Conservation (phyloP, 306 rosid species). For the Citrullus colocynthis region DNA sequence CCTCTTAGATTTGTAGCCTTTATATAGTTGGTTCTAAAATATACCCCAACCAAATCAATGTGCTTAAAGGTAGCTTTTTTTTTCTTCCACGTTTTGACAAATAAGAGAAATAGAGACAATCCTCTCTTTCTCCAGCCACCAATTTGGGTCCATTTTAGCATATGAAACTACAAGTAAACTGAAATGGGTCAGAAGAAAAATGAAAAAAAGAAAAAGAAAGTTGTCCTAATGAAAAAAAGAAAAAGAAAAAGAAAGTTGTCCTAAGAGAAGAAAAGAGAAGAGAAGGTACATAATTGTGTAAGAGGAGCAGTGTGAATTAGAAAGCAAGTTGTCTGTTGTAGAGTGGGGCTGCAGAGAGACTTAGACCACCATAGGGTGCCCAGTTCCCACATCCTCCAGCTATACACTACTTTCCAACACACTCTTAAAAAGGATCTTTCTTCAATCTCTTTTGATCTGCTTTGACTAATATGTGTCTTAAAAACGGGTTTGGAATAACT, state of each 20-base stretch:
- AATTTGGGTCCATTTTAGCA: neutral
- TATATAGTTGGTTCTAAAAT: neutral
- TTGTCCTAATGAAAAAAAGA: no score
- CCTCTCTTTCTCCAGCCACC: neutral
- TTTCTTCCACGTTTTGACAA: neutral
- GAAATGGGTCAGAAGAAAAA: neutral
- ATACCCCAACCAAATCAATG: neutral
- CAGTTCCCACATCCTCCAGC: neutral
- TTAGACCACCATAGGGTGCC: neutral
- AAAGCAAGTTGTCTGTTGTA: neutral
- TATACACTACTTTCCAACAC: neutral
- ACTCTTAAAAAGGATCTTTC: neutral
- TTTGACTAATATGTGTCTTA: neutral
- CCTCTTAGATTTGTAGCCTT: neutral
- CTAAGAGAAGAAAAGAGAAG: neutral
- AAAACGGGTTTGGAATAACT: neutral
- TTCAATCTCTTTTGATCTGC: no score
- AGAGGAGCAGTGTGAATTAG: neutral
- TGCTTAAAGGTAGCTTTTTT: neutral
- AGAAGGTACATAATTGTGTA: neutral
- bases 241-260: neutral
- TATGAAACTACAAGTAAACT: neutral
- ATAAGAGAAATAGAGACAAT: neutral
- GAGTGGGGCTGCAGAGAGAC: neutral
- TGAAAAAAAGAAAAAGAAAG: neutral